Evolutionary conservation across 2,329 filamentous ascomycete genomes (phyloP), one percentile per base, ranked within the genome.

Genomic region (Eutypa lata): DNA sequence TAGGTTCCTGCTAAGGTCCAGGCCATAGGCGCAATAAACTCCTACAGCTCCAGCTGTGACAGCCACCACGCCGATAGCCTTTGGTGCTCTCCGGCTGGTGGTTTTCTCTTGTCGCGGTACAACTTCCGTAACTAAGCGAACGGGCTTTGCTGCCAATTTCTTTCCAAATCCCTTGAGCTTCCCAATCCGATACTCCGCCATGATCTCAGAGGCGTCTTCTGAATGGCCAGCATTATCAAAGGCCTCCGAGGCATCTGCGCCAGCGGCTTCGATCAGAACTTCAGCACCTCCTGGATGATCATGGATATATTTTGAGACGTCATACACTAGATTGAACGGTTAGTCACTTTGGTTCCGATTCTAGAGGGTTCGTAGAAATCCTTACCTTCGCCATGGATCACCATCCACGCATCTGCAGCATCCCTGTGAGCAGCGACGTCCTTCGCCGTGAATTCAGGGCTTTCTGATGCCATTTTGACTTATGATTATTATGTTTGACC

Each of bases 191-290:
- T 67, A 74, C 13, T 64, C 54, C 2, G 64, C 65, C 68, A 78
- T 72, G 46, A 76, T 72, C 38, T 76, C 74, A 48, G 63, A 68
- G 2, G 76, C 76, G 51, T 79, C 76, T 22, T 90, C 88, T 46
- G 87, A 91, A 76, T 95, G 90, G 44, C 90, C 90, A 37, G 90
- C 89, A 64, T 92, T 88, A 73, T 94, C 89, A 65, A 92, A 94
- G 42, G 84, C 87, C 67, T 90, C 86, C 43, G 87, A 90, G 47
- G 87, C 86, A 71, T 94, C 89, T 61, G 86, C 85, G 53, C 90
- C 90, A 61, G 80, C 89, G 26, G 90, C 86, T 57, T 93, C 90
- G 54, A 90, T 76, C 40, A 94, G 76, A 54, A 92, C 83, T 65
- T 92, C 89, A 64, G 87, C 84, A 67, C 90, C 90, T 62, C 90